Base-by-base conservation (phyloP, 108 stramenopile species). In the Schizochytrium sp. region DNA sequence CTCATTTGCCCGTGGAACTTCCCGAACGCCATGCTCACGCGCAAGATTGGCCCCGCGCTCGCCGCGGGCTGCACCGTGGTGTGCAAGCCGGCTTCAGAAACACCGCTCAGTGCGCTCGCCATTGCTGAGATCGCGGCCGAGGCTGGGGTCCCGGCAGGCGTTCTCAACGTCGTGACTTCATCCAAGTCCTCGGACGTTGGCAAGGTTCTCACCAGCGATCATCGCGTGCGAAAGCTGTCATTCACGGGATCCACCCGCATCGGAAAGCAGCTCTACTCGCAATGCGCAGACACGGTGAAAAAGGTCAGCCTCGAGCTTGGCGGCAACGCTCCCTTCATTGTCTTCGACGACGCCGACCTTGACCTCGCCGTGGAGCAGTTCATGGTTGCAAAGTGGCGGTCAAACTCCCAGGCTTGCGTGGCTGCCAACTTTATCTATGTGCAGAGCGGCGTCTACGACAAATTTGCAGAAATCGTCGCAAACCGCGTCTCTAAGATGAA, bases 1-100 rank as follows among this genome's bases (percentile, higher is more conserved):
- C 72, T 96, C 12, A 94, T 98, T n/a, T 96, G 97, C 41, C 99
- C 99, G 19, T 98, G 98, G 98, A 99, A 99, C 92, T 99, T 98
- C 90, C 99, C 99, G 1, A 59, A 93, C 44, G 98, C 98, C 21
- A 98, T 99, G 99, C 95, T 98, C 44, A 96, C 98, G 14, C 93
- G 97, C n/a, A 98, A 98, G 89, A 95, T 93, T 4, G 97, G 92
- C 51, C 95, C 96, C 5, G 97, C 97, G 10, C 63, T 98, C 41
- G 95, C 96, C 5, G 89, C 97, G 25, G 93, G 93, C 8, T 92
- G 90, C 72, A 19, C 90, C 44, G 44, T 60, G 16, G 88, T 93
- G 6, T 4, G 90, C n/a, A 93, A 93, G 90, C 92, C 93, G 2
- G 87, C 91, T 0, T 91, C 89, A 51, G 58, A 90, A 18, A 93